Evolutionary conservation across 371 early-diverging fungal genomes (phyloP), one percentile per base, ranked within the genome.

Genomic region (Apophysomyces elegans): DNA sequence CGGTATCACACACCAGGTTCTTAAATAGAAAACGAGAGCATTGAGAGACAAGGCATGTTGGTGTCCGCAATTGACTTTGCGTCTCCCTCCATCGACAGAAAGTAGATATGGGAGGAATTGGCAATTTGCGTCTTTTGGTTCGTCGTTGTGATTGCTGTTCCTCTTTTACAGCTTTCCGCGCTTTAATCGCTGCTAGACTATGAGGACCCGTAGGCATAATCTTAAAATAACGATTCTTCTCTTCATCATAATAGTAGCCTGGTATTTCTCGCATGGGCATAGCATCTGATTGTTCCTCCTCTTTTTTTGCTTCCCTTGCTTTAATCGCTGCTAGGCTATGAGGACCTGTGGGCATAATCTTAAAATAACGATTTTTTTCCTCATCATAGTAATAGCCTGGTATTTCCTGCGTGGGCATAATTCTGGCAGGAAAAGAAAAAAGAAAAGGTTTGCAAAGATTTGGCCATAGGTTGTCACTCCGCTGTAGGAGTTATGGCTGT

Each of bases 311-410:
- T 47, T 62, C n/a, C 57, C 56, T 56, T 39, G 58, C 43, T 32
- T 38, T 21, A 9, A 70, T 56, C 4, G 63, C 47, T 16, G 54
- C 66, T 35, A 61, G 46, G 58, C 73, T 73, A 56, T 73, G 62
- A 1, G 66, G 69, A 9, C 73, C 73, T 11, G 66, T 75, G 6
- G 75, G 65, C 60, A 73, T 70, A 46, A 85, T 76, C 64, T 75
- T 81, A 66, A 85, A 86, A 63, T 84, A 86, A 36, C 79, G 78
- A 39, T 80, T 78, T 67, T 79, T 80, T 18, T 76, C 82, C 3
- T 64, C 50, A 68, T 86, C 86, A 64, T 70, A 86, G 63, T 81
- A 84, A 58, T 78, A 86, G n/a, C 86, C 86, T 1, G 86, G 84
- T 16, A 86, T 84, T 38, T 82, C 80, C 38, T 26, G 60, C n/a